Base-by-base conservation (phyloP, 1,284 basidiomycete species). In the Vanrija humicola region DNA sequence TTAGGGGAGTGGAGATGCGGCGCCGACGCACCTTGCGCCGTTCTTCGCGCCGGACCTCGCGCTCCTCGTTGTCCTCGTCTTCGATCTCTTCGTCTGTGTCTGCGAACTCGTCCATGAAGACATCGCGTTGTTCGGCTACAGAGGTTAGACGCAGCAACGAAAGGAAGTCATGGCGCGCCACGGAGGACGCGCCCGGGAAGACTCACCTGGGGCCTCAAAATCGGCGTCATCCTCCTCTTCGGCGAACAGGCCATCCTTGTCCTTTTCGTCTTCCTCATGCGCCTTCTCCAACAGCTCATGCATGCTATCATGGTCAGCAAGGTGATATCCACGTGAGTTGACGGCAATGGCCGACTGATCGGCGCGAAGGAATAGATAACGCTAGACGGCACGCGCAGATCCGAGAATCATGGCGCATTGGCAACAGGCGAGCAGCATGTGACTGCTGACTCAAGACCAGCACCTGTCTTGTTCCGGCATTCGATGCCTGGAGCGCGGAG, bases 211-310 rank as follows among this genome's bases (percentile, higher is more conserved):
- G n/a, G 71, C 71, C 18, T 57, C 59, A 51, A 74, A 75, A 50
- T 75, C 73, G 48, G 65, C 72, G 48, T 75, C 73, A 40, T 68
- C 69, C 19, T 63, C 70, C 18, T 70, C 72, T 52, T 74, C 72
- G n/a, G 59, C 63, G 48, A 73, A 72, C 25, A 73, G 26, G 46
- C 67, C 69, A 48, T 74, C 73, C 21, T 62, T 53, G 34, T 72
- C 63, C 25, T 52, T 29, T 42, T 69, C 61, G 48, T 72, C 67
- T 52, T 75, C 66, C 56, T 73, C 64, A 55, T 72, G 72, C 9
- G 73, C 73, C 59, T 70, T 66, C 50, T 75, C 73, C 15, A 75
- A 67, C 55, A 75, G 65, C 64, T 70, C 73, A 45, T 68, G 67
- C 73, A 75, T 75, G 58, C 73, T 75, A 48, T 5, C 38, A 34